phyloP scores from a whole-genome alignment of 495 filamentous ascomycete species.

The Hamigera avellanea region DNA sequence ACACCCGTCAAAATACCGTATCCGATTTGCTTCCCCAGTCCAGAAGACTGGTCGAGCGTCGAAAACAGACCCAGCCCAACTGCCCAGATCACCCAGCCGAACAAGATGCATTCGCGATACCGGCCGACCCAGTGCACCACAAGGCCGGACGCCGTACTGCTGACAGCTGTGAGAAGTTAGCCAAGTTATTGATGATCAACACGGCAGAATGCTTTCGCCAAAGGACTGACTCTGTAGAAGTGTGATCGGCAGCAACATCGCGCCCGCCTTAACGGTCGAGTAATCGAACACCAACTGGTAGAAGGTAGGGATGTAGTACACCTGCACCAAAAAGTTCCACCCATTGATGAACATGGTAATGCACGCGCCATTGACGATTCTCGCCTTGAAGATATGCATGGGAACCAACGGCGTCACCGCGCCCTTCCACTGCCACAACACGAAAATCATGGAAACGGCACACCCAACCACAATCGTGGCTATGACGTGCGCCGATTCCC shows the following conservation, averaged over 20 bases:
- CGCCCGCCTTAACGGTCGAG: slow-evolving; percentile 36
- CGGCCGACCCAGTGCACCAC: slow-evolving; percentile 41
- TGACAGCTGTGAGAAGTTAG: too few species aligned
- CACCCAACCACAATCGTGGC: slow-evolving; percentile 35
- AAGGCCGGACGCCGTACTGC: slow-evolving; percentile 42
- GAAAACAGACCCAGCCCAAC: slow-evolving; percentile 42
- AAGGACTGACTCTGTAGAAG: slow-evolving; percentile 42
- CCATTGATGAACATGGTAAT: slow-evolving; percentile 44
- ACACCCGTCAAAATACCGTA: slow-evolving; percentile 40
- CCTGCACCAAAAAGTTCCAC: slow-evolving; percentile 43
- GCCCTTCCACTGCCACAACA: slow-evolving; percentile 39
- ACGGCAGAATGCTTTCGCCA: slow-evolving; percentile 5
- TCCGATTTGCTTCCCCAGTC: slow-evolving; percentile 41
- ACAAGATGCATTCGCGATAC: slow-evolving; percentile 39
- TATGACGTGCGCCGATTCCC: slow-evolving; percentile 38
- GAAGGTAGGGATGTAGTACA: slow-evolving; percentile 45
- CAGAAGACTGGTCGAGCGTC: slow-evolving; percentile 35
- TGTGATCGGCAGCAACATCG: slow-evolving; percentile 41
- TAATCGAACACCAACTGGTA: slow-evolving; percentile 44
- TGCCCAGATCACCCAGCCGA: slow-evolving; percentile 42
- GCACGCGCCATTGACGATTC: slow-evolving; percentile 40
- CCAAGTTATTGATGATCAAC: too few species aligned
- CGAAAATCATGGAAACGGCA: slow-evolving; percentile 28
- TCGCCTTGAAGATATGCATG: slow-evolving; percentile 38
- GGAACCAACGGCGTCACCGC: slow-evolving; percentile 19